Percentiles rank a stretch among this genome's conserved stretches.
These are phyloP conservation scores for Calonectria fujianensis DNA, from an alignment of 2,329 filamentous ascomycete genomes.

Conservation along the genomic window DNA sequence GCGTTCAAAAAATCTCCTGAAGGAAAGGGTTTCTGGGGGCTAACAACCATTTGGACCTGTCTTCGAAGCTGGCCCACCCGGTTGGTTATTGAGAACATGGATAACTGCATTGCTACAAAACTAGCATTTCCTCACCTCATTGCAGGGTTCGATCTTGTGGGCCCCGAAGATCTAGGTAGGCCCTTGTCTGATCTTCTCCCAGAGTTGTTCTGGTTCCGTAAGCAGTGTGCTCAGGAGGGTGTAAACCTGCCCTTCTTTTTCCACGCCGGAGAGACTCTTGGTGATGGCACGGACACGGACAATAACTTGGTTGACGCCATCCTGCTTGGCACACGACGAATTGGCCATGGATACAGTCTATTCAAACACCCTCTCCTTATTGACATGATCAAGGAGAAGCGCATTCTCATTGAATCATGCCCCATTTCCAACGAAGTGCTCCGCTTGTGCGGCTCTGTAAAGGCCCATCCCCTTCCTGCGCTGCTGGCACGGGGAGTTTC, in stretches of 20 bases:
- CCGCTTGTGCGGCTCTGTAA: constrained; percentile 84
- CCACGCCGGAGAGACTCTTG: constrained; percentile 92
- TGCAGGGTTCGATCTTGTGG: constrained; percentile 92
- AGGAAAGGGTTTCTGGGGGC: constrained; percentile 87
- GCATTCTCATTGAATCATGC: constrained; percentile 91
- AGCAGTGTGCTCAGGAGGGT: constrained; percentile 84
- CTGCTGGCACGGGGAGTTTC: constrained; percentile 89
- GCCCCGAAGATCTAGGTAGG: constrained; percentile 87
- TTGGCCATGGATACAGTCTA: constrained; percentile 91
- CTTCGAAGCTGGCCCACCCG: constrained; percentile 79
- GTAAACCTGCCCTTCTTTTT: constrained; percentile 96
- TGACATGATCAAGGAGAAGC: constrained; percentile 91
- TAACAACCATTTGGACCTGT: constrained; percentile 89
- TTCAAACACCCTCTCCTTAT: constrained; percentile 94
- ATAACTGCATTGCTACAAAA: constrained; percentile 89
- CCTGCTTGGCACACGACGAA: constrained; percentile 88
- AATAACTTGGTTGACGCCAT: constrained; percentile 92
- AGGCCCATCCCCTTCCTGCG: constrained; percentile 87
- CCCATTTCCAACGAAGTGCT: constrained; percentile 94
- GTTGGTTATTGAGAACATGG: constrained; percentile 86
- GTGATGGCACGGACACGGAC: constrained; percentile 83
- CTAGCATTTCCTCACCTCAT: constrained; percentile 85
- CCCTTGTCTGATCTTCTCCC: constrained; percentile 86
- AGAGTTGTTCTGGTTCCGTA: constrained; percentile 94
- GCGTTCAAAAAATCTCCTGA: constrained; percentile 83